Evolutionary conservation across 208 protist genomes (phyloP), one percentile per base, ranked within the genome.

Genomic region (Trypanosomatidae sp.): DNA sequence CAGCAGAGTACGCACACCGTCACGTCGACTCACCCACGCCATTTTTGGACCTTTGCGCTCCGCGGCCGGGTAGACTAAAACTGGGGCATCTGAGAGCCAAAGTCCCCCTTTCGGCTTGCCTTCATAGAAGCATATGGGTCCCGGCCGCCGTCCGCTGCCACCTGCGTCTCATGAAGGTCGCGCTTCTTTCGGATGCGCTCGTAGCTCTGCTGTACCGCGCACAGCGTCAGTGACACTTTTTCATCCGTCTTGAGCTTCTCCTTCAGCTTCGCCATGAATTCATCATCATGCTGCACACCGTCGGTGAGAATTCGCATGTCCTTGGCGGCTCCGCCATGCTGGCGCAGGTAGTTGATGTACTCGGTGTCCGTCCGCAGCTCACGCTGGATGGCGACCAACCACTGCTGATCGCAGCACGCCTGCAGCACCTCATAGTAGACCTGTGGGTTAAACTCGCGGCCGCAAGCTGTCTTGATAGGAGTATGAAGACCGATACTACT

Each of bases 191-290:
- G 80, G 77, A 96, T 96, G 39, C 90, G 82, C 69, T 80, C 70
- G 76, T 95, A 96, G 80, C 88, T 93, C 36, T 94, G 88, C 71
- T 93, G 89, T 78, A 96, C 76, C 3, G 92, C 92, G 67, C 92
- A 96, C 49, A 96, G 77, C 33, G 89, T 87, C 15, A 96, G 74
- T 43, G 92, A 92, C 76, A 94, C 79, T 66, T 86, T 90, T 62
- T 80, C 73, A 71, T 96, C 88, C 19, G 83, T 89, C 71, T 92
- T 89, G 15, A 96, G 81, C 28, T 69, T 80, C 52, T 91, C 84
- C 65, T 82, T 80, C 58, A 96, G 78, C 75, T 91, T 91, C 50
- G 81, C 77, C 86, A 94, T 94, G 43, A 94, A 87, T 67, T 93
- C 92, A 67, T 96, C 90, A 74, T 96, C 90, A 70, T 91, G 83